Conservation (phyloP, 805 yeast genomes). For the Candida maesae region DNA sequence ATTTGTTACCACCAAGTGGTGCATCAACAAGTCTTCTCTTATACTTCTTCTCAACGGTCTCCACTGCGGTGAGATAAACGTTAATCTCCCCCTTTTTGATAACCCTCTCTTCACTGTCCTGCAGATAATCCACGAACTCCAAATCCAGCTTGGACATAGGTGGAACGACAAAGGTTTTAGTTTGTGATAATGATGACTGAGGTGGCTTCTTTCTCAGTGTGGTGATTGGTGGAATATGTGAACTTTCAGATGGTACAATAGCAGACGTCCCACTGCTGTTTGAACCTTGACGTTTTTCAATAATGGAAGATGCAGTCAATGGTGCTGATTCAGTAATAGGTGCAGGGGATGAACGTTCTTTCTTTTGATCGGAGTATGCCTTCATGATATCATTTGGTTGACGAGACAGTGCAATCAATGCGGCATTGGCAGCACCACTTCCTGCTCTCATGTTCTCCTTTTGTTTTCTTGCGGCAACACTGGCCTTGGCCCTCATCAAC, state of each 20-base stretch:
- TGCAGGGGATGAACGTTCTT: background rate
- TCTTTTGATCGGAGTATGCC: slow-evolving; percentile 15
- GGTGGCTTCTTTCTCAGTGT: slow-evolving; percentile 14
- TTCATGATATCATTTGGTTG: slow-evolving; percentile 27
- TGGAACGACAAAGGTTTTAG: too few species aligned
- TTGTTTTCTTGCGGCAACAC: slow-evolving; percentile 28
- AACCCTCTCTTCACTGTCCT: slow-evolving; percentile 56
- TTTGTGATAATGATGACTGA: background rate
- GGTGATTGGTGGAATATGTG: slow-evolving; percentile 5
- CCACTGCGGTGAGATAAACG: slow-evolving; percentile 42
- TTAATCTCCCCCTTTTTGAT: slow-evolving; percentile 52
- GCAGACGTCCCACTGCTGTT: slow-evolving; percentile 12
- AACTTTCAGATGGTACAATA: background rate
- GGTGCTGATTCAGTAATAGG: slow-evolving; percentile 8
- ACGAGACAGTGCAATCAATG: slow-evolving; percentile 26
- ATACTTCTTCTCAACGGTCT: slow-evolving; percentile 50
- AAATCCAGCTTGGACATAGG: slow-evolving; percentile 52
- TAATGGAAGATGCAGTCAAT: slow-evolving; percentile 7
- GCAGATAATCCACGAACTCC: slow-evolving; percentile 54
- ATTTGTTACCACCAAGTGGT: slow-evolving; percentile 44
- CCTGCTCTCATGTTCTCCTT: slow-evolving; percentile 16
- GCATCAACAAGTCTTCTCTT: slow-evolving; percentile 57
- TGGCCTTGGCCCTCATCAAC: slow-evolving; percentile 25
- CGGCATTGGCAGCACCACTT: slow-evolving; percentile 27
- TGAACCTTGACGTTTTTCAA: slow-evolving; percentile 7